Conservation (phyloP, 768 basidiomycete species). For the Amanita exitialis region DNA sequence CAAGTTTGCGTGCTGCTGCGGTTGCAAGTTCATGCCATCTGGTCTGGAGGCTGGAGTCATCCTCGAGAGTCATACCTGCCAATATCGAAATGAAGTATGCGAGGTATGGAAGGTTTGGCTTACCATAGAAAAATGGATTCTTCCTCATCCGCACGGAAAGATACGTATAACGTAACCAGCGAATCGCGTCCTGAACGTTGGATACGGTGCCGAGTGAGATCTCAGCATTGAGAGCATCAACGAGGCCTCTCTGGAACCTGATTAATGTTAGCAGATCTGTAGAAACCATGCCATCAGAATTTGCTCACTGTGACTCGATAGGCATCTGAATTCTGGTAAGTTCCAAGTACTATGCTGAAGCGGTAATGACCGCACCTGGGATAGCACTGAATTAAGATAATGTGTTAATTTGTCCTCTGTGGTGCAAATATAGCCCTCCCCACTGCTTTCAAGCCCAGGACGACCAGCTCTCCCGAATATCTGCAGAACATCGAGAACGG, state of each 20-base stretch:
- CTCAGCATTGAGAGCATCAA: constrained; percentile 92
- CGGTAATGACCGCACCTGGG: constrained; percentile 48
- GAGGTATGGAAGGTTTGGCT: constrained; percentile 9
- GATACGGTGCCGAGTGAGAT: constrained; percentile 91
- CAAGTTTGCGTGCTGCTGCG: constrained; percentile 56
- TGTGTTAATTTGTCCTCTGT: constrained; percentile 87
- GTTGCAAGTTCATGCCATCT: constrained; percentile 63
- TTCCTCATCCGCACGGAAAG: constrained; percentile 91
- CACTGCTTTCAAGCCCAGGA: constrained; percentile 80
- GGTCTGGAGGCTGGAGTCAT: constrained; percentile 66
- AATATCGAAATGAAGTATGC: constrained; percentile 6
- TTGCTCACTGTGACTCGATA: constrained; percentile 85
- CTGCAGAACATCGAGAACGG: constrained; percentile 92
- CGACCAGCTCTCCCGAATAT: constrained; percentile 96
- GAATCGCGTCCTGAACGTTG: constrained; percentile 75
- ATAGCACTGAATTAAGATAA: constrained; percentile 80
- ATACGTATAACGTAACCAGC: constrained; percentile 97
- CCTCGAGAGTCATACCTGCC: constrained; percentile 56
- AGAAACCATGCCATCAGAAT: not conserved
- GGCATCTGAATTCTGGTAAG: constrained; percentile 48
- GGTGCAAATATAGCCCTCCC: constrained; percentile 96
- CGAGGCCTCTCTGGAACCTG: constrained; percentile 75
- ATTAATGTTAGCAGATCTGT: constrained; percentile 4
- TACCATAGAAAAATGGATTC: constrained; percentile 83
- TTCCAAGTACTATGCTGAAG: not conserved